Evolutionary conservation across 2,329 filamentous ascomycete genomes (phyloP).

Genomic region (Colletotrichum noveboracense): DNA sequence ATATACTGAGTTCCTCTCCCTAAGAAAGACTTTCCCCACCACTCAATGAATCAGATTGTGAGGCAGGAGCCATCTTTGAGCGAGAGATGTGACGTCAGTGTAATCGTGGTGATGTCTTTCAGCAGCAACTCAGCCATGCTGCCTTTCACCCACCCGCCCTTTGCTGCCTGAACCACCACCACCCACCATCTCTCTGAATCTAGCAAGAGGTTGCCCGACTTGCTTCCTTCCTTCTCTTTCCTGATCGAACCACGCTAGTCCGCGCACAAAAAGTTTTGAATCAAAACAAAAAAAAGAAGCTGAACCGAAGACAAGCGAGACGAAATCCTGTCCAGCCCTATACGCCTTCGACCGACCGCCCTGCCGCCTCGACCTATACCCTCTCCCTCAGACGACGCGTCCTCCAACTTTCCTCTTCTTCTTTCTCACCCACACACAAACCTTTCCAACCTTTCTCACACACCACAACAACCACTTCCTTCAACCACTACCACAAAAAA

Average conservation of each 20-base stretch:
- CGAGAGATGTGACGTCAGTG: not conserved
- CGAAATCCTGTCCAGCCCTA: not conserved
- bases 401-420: not conserved
- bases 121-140: not conserved
- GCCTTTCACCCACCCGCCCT: not conserved
- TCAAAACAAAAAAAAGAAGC: not conserved
- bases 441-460: not conserved
- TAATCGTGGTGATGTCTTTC: not conserved
- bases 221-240: not conserved
- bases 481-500: not conserved
- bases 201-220: not conserved
- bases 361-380: not conserved
- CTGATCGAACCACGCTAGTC: not conserved
- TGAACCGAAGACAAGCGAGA: not conserved
- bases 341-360: not conserved
- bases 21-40: not conserved
- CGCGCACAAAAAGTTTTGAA: not conserved
- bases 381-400: not conserved
- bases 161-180: not conserved
- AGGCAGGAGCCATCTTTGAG: not conserved
- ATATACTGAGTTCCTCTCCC: not conserved
- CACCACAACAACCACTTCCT: not conserved
- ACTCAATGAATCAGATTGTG: not conserved
- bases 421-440: not conserved
- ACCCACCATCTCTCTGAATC: not conserved